These are phyloP conservation scores for Pichia californica DNA, from an alignment of 805 yeast species.

Conservation along the genomic window DNA sequence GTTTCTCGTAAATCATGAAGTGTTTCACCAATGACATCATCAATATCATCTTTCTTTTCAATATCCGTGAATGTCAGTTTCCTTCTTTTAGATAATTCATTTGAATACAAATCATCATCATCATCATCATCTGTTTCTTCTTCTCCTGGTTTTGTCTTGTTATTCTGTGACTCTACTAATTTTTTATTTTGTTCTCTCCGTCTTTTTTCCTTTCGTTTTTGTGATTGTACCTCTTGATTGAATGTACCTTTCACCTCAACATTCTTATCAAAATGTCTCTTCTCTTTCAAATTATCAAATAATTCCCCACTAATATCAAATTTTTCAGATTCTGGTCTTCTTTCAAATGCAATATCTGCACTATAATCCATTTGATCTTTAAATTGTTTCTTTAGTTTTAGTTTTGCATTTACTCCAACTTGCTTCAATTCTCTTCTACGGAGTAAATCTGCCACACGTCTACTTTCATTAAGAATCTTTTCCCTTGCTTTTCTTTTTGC, in stretches of 20 bases:
- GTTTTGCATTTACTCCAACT: constrained; percentile 55
- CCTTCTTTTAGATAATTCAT: constrained; percentile 10
- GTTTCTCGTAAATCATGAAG: constrained; percentile 1
- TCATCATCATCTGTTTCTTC: not conserved
- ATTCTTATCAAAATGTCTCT: constrained; percentile 35
- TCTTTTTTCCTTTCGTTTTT: constrained; percentile 16
- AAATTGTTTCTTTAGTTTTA: constrained; percentile 47
- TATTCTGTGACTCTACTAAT: constrained; percentile 1
- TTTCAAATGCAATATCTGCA: constrained; percentile 77
- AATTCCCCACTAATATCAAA: constrained; percentile 64
- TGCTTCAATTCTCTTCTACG: constrained; percentile 75
- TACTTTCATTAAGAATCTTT: constrained; percentile 70
- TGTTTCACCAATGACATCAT: constrained; percentile 6
- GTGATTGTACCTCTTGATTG: constrained; percentile 31
- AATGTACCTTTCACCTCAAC: constrained; percentile 42
- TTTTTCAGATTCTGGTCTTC: constrained; percentile 56
- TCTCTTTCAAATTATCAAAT: constrained; percentile 18
- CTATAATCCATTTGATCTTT: constrained; percentile 71
- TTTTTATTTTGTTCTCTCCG: constrained; percentile 9
- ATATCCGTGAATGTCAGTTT: constrained; percentile 7
- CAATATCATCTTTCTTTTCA: not conserved
- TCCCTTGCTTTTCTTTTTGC: constrained; percentile 89
- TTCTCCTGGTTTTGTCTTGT: not conserved
- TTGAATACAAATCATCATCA: not conserved
- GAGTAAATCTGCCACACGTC: constrained; percentile 68